These are phyloP conservation scores for Camptophora hylomeconis DNA, from an alignment of 2,329 filamentous ascomycete species.

Conservation along the genomic window DNA sequence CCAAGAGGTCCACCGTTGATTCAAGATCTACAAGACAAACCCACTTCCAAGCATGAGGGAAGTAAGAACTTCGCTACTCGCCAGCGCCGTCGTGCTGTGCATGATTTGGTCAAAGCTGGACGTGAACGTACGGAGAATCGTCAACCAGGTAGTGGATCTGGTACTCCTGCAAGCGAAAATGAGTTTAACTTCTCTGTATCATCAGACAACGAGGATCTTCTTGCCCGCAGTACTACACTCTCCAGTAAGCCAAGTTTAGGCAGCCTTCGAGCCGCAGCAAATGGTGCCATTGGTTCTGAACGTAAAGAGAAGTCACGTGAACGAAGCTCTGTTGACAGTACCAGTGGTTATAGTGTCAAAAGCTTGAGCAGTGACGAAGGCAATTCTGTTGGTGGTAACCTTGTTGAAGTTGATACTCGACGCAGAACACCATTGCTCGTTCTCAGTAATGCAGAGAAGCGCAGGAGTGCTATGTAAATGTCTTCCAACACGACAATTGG, in stretches of 20 bases:
- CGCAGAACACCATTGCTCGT: conserved; percentile 80
- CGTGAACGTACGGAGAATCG: conserved; percentile 61
- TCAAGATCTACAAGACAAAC: conserved; percentile 80
- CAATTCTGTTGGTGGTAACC: conserved; percentile 41
- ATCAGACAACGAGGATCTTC: conserved; percentile 60
- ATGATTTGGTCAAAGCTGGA: conserved; percentile 82
- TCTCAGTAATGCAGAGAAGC: conserved; percentile 79
- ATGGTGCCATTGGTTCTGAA: conserved; percentile 78
- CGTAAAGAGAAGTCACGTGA: conserved; percentile 61
- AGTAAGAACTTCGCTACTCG: conserved; percentile 95
- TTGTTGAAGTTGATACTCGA: conserved; percentile 43
- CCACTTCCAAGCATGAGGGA: conserved; percentile 83
- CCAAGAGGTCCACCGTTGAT: conserved; percentile 82
- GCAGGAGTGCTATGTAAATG: conserved; percentile 48
- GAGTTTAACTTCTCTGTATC: conserved; percentile 52
- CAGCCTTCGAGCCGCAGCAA: conserved; percentile 64
- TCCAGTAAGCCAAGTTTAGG: conserved; percentile 62
- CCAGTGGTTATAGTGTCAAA: conserved; percentile 40
- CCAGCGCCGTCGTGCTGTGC: conserved; percentile 79
- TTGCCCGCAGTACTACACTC: conserved; percentile 64
- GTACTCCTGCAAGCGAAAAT: conserved; percentile 80
- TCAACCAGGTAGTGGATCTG: conserved; percentile 57
- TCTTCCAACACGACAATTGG: background rate
- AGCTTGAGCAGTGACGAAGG: conserved; percentile 54
- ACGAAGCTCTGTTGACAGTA: conserved; percentile 38